Evolutionary conservation across 495 filamentous ascomycete genomes (phyloP), one percentile per base, ranked within the genome.

Genomic region (Talaromyces stipitatus): DNA sequence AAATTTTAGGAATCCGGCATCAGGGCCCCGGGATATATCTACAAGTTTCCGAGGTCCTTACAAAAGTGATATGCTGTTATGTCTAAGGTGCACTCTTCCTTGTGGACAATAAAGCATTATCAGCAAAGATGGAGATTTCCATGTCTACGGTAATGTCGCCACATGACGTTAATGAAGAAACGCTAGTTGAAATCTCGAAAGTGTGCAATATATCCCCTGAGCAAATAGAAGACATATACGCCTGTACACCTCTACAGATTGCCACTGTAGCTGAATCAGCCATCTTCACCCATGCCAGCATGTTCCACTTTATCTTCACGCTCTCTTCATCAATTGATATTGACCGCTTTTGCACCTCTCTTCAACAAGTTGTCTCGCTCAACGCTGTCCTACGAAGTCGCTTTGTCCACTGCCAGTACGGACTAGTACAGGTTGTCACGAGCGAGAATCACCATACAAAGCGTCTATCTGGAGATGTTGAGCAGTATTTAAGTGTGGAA

Each of bases 181-280:
- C 38, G 11, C 14, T 43, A 11, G 18, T 11, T n/a, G 38, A 43
- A 20, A 43, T 43, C 38, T 43, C 38, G 14, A 43, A 11, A 20
- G 11, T 20, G 4, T 20, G 38, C 38, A 43, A 43, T 43, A 29
- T 29, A 29, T 29, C 27, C 8, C 27, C 8, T 29, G 27, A 29
- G 27, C 27, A 29, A 29, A 29, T 29, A 29, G 27, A 56, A 45
- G 63, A 65, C 41, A 62, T 78, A 22, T 82, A 81, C 58, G 77
- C 79, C 2, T 81, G 77, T 63, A 80, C 70, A 24, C 66, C 77
- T 2, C 62, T 83, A 0, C 82, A 85, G 60, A 54, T 83, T 3
- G 62, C 78, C 10, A 69, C 77, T 0, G 62, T 80, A 1, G 8
- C 27, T 4, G 27, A 29, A 29, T 69, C 76, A 3, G 68, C 57